Conservation (phyloP, 176 grass and related monocot genomes). For the Hordeum vulgare region MorexV3_pseudomolecules_assembly NC_058522.1:101258993-101259492, state of each 20-base stretch:
- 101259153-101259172: constrained; percentile 19
- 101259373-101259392: constrained; percentile 12
- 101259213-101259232: constrained; percentile 33
- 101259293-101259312: constrained; percentile 63
- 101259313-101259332: constrained; percentile 16
- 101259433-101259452: constrained; percentile 65
- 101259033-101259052: not conserved
- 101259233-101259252: constrained; percentile 29
- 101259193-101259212: constrained; percentile 40
- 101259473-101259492: constrained; percentile 71
- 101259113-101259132: constrained; percentile 15
- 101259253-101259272: constrained; percentile 13
- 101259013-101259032: not conserved
- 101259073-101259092: constrained; percentile 13
- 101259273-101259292: constrained; percentile 44
- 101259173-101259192: not conserved
- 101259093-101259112: not conserved
- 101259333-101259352: constrained; percentile 24
- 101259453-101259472: constrained; percentile 62
- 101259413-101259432: constrained; percentile 45
- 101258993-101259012: not conserved
- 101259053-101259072: constrained; percentile 5
- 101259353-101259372: constrained; percentile 11
- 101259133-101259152: not conserved
- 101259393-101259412: constrained; percentile 42